Percentiles rank a stretch among this genome's conserved stretches.
Evolutionary conservation across 805 yeast species (phyloP).

Genomic region (Debaryomyces tyrocola): DNA sequence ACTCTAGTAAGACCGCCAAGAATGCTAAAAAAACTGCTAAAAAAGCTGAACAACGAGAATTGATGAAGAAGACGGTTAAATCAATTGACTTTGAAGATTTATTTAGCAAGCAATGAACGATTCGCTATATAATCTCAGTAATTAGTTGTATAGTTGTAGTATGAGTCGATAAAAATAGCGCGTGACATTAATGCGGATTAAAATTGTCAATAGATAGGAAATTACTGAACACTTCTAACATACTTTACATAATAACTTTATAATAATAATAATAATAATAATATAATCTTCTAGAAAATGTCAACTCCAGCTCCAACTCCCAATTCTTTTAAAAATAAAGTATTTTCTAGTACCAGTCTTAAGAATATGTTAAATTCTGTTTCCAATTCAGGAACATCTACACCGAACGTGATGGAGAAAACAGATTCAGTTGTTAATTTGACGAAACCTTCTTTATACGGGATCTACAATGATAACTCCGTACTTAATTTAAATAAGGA

Average conservation of each 20-base stretch:
- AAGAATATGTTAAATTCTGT: constrained; percentile 9
- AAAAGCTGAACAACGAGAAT: neutral
- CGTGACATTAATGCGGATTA: neutral
- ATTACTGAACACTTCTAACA: too few relatives aligned
- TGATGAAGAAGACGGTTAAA: constrained; percentile 15
- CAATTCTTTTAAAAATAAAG: constrained; percentile 15
- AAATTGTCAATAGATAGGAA: neutral
- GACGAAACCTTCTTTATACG: constrained; percentile 52
- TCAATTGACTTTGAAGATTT: constrained; percentile 17
- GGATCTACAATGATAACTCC: constrained; percentile 49
- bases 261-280: neutral
- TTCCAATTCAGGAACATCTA: constrained; percentile 17
- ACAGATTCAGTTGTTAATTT: constrained; percentile 46
- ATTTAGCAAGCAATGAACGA: constrained; percentile 1
- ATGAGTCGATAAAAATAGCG: neutral
- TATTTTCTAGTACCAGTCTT: constrained; percentile 17
- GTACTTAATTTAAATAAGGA: constrained; percentile 33
- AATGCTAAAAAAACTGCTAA: neutral
- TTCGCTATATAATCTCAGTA: neutral
- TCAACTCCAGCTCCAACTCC: neutral
- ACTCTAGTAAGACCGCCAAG: too few relatives aligned
- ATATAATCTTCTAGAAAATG: neutral
- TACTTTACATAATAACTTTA: neutral
- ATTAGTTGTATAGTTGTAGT: too few relatives aligned
- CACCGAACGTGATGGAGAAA: constrained; percentile 25